Conservation (phyloP, 2,329 filamentous ascomycete genomes). For the Nemania sp. region DNA sequence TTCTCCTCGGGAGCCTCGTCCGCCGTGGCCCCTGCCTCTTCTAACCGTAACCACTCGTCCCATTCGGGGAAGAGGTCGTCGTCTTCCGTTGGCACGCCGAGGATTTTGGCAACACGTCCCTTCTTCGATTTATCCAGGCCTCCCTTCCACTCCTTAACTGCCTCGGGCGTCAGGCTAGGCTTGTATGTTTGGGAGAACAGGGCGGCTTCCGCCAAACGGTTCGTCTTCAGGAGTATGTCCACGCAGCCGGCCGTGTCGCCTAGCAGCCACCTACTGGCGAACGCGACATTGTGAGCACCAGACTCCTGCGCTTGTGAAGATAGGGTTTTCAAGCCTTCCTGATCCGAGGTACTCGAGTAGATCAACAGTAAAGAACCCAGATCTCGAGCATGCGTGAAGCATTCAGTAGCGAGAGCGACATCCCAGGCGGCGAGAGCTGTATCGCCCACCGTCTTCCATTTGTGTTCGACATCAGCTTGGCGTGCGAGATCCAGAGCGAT, state of each 20-base stretch:
- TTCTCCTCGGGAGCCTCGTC: constrained; percentile 40
- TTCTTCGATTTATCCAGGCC: constrained; percentile 83
- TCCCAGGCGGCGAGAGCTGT: constrained; percentile 88
- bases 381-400: constrained; percentile 89
- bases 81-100: constrained; percentile 81
- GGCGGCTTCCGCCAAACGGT: constrained; percentile 81
- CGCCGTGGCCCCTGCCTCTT: constrained; percentile 66
- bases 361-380: constrained; percentile 86
- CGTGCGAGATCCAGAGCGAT: constrained; percentile 85
- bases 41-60: constrained; percentile 85
- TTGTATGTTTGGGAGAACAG: constrained; percentile 96
- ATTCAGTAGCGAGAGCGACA: constrained; percentile 84
- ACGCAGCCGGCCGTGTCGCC: constrained; percentile 83
- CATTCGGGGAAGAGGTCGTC: constrained; percentile 94
- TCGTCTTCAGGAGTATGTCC: constrained; percentile 77
- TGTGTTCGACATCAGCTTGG: constrained; percentile 86
- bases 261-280: constrained; percentile 86
- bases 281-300: constrained; percentile 89
- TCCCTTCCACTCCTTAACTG: constrained; percentile 81
- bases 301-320: constrained; percentile 75
- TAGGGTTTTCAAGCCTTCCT: constrained; percentile 72
- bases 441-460: constrained; percentile 97
- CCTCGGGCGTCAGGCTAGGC: constrained; percentile 70
- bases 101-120: constrained; percentile 78
- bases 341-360: constrained; percentile 83